Percentiles rank a stretch among this genome's conserved stretches.
Conservation (phyloP, 192 early-diverging fungal genomes). For the Coemansia sp. region DNA sequence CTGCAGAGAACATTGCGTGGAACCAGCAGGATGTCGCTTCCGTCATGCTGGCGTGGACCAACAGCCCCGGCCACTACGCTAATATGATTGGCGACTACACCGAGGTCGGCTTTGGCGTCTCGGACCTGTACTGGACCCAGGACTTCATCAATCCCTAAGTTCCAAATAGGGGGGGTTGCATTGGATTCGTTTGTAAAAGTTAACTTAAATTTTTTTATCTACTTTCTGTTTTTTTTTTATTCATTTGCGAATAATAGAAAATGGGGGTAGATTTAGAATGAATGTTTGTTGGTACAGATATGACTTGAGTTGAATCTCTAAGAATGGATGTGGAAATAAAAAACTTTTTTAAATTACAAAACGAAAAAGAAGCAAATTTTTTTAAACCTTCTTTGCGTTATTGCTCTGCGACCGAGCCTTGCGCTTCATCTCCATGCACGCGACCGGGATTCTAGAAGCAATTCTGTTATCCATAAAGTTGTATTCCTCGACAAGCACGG, state of each 20-base stretch:
- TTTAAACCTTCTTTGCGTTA: neutral
- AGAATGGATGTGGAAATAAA: too few relatives aligned
- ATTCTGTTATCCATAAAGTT: constrained; percentile 48
- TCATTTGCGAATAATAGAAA: too few relatives aligned
- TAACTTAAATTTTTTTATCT: too few relatives aligned
- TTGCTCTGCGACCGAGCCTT: constrained; percentile 16
- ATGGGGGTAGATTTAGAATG: too few relatives aligned
- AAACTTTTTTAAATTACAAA: constrained; percentile 1
- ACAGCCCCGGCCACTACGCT: constrained; percentile 47
- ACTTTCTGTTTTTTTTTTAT: too few relatives aligned
- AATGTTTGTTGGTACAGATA: too few relatives aligned
- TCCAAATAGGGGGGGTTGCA: too few relatives aligned
- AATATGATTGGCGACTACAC: constrained; percentile 50
- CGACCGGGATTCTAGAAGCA: constrained; percentile 39
- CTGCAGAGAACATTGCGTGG: constrained; percentile 57
- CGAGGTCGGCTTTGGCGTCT: constrained; percentile 48
- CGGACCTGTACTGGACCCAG: constrained; percentile 43
- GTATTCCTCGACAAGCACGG: constrained; percentile 37
- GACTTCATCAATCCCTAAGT: constrained; percentile 17
- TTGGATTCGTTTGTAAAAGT: neutral
- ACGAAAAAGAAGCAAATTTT: neutral
- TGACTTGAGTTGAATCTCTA: too few relatives aligned
- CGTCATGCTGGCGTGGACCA: constrained; percentile 49
- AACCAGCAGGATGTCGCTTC: constrained; percentile 24
- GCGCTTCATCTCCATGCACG: constrained; percentile 16